Conservation (phyloP, 2,329 filamentous ascomycete species). For the Samsoniella hepiali region DNA sequence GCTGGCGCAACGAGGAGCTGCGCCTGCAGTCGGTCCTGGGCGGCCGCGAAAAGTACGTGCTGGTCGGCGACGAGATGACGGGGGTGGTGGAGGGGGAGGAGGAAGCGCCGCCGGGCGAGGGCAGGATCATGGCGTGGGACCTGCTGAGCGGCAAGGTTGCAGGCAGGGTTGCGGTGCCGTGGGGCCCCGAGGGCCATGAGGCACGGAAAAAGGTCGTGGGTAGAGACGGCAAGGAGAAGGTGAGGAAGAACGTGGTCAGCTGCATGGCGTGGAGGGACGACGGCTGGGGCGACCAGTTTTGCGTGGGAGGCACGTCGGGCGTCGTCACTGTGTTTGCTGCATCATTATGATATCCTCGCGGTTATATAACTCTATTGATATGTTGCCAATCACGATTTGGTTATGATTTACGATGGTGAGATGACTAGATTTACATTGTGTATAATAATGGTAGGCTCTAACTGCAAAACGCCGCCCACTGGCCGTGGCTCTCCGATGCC, state of each 20-base stretch:
- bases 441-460: background rate
- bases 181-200: slow-evolving; percentile 50
- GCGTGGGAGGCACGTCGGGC: slow-evolving; percentile 62
- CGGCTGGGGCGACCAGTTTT: slow-evolving; percentile 63
- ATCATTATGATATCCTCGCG: slow-evolving; percentile 17
- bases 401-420: background rate
- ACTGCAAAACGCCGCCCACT: slow-evolving; percentile 1
- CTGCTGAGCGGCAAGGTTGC: slow-evolving; percentile 68
- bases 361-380: background rate
- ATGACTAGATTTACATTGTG: slow-evolving; percentile 25
- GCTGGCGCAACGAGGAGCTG: slow-evolving; percentile 63
- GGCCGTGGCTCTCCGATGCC: background rate
- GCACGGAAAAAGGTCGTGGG: slow-evolving; percentile 52
- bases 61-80: slow-evolving; percentile 73
- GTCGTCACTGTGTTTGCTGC: slow-evolving; percentile 61
- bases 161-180: slow-evolving; percentile 58
- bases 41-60: slow-evolving; percentile 69
- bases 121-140: slow-evolving; percentile 78
- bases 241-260: slow-evolving; percentile 57
- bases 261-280: slow-evolving; percentile 61
- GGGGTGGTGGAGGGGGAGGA: slow-evolving; percentile 26
- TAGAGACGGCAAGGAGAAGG: slow-evolving; percentile 58
- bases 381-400: background rate
- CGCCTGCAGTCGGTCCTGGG: slow-evolving; percentile 75
- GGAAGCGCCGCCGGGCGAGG: slow-evolving; percentile 41